These are phyloP conservation scores for Penicillium turbatum DNA, from an alignment of 495 filamentous ascomycete genomes.

Conservation along the genomic window DNA sequence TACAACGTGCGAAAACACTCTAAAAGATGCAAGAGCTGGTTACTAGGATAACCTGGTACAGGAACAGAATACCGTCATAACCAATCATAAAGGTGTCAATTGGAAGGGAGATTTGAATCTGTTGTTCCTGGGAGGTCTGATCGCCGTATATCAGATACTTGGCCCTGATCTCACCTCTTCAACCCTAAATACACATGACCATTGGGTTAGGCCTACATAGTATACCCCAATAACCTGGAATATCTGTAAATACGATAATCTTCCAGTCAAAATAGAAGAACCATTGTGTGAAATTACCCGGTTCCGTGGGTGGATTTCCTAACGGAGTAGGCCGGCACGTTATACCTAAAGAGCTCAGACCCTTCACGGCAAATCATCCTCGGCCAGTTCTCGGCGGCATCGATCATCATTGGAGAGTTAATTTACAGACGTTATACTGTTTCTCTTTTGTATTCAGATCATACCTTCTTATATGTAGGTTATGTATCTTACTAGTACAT, in stretches of 20 bases:
- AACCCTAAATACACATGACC: background rate
- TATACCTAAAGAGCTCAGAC: slow-evolving; percentile 19
- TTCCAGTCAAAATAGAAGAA: too few relatives aligned
- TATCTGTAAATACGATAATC: too few relatives aligned
- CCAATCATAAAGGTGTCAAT: background rate
- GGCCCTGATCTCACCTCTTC: background rate
- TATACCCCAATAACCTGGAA: too few relatives aligned
- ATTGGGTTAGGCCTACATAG: too few relatives aligned
- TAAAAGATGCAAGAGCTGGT: background rate
- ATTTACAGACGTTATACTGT: slow-evolving; percentile 14
- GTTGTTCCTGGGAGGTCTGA: slow-evolving; percentile 8
- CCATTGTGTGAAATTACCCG: background rate
- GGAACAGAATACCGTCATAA: background rate
- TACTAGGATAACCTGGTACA: background rate
- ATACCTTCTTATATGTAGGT: too few relatives aligned
- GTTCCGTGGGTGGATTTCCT: background rate
- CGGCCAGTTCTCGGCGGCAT: slow-evolving; percentile 22
- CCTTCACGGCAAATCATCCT: slow-evolving; percentile 26
- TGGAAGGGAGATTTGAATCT: background rate
- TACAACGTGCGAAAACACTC: background rate
- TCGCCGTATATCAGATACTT: slow-evolving; percentile 8
- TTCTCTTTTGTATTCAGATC: background rate
- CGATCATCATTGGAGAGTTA: slow-evolving; percentile 31
- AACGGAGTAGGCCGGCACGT: slow-evolving; percentile 18
- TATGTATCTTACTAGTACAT: too few relatives aligned